phyloP scores from a whole-genome alignment of 306 rosid species.

The Trifolium pratense region DNA sequence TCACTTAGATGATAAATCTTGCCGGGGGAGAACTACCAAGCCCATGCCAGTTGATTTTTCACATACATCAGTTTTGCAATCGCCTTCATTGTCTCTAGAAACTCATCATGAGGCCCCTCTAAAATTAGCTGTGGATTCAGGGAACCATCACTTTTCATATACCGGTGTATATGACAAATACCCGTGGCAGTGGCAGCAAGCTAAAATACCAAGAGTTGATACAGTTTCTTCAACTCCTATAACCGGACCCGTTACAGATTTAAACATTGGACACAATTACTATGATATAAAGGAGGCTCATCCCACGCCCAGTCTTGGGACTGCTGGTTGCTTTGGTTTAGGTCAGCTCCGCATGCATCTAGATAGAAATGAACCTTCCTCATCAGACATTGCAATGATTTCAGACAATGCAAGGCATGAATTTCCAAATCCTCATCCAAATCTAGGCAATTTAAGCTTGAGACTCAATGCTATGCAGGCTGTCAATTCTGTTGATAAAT shows the following conservation, averaged over 20 bases:
- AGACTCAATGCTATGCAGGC: constrained; percentile 48
- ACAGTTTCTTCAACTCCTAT: constrained; percentile 49
- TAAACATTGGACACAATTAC: constrained; percentile 46
- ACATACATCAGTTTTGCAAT: constrained; percentile 46
- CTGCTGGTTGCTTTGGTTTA: constrained; percentile 46
- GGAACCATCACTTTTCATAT: constrained; percentile 36
- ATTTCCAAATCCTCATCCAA: constrained; percentile 45
- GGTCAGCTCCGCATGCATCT: constrained; percentile 51
- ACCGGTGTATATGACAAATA: constrained; percentile 47
- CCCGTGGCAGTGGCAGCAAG: constrained; percentile 42
- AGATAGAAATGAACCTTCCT: constrained; percentile 53
- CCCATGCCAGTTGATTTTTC: constrained; percentile 49
- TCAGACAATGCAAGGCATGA: constrained; percentile 53
- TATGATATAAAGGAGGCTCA: constrained; percentile 41
- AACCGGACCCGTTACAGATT: constrained; percentile 40
- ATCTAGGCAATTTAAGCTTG: constrained; percentile 51
- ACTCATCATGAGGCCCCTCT: constrained; percentile 43
- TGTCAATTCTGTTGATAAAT: constrained; percentile 53
- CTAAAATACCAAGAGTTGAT: constrained; percentile 46
- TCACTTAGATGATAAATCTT: constrained; percentile 50
- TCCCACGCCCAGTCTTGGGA: constrained; percentile 43
- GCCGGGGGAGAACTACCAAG: constrained; percentile 42
- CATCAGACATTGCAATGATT: constrained; percentile 51
- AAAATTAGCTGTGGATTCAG: constrained; percentile 44
- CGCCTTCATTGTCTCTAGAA: constrained; percentile 50